phyloP scores from a whole-genome alignment of 805 yeast species.

The Barnettozyma sucrosica region DNA sequence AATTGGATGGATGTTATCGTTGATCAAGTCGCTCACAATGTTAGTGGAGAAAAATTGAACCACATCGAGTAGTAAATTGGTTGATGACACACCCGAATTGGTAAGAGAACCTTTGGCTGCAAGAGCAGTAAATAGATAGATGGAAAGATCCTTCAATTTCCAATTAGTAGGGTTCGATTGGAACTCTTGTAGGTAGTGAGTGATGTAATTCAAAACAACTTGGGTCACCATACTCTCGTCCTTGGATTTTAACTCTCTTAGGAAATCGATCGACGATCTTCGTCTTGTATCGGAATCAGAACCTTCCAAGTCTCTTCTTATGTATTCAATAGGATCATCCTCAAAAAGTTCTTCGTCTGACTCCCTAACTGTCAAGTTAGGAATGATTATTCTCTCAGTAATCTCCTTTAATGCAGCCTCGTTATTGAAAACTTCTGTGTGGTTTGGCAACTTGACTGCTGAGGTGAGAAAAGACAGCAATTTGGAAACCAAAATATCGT shows the following conservation, averaged over 20 bases:
- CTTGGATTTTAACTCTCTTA: conserved; percentile 77
- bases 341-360: conserved; percentile 90
- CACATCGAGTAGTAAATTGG: conserved; percentile 79
- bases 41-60: conserved; percentile 77
- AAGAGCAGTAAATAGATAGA: conserved; percentile 77
- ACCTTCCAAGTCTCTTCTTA: conserved; percentile 91
- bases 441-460: conserved; percentile 65
- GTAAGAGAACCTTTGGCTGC: conserved; percentile 92
- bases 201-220: conserved; percentile 67
- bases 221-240: conserved; percentile 70
- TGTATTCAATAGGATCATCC: conserved; percentile 93
- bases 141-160: conserved; percentile 84
- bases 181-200: conserved; percentile 54
- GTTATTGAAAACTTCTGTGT: conserved; percentile 56
- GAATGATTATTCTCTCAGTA: conserved; percentile 77
- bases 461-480: conserved; percentile 78
- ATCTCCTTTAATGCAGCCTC: conserved; percentile 66
- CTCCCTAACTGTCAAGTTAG: conserved; percentile 81
- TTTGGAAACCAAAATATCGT: conserved; percentile 78
- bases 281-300: conserved; percentile 90
- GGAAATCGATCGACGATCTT: conserved; percentile 86
- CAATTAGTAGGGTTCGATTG: conserved; percentile 48
- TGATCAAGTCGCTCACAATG: conserved; percentile 77
- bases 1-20: conserved; percentile 58
- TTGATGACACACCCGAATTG: conserved; percentile 77